These are phyloP conservation scores for Penicillium sp. DNA, from an alignment of 2,329 filamentous ascomycete genomes.

Conservation along the genomic window DNA sequence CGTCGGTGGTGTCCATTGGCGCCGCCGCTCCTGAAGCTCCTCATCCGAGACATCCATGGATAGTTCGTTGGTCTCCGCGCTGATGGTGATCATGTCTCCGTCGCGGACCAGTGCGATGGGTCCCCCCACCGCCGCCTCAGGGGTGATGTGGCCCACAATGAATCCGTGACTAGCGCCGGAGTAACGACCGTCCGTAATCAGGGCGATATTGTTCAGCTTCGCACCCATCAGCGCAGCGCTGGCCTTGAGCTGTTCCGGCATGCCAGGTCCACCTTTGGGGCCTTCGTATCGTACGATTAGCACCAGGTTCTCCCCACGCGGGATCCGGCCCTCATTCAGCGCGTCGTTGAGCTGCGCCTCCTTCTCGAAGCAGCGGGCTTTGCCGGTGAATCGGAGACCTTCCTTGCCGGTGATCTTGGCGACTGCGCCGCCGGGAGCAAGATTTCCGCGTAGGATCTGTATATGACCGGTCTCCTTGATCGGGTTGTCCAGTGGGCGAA, in stretches of 20 bases:
- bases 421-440: constrained; percentile 83
- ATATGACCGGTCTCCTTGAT: constrained; percentile 86
- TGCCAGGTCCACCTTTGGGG: constrained; percentile 86
- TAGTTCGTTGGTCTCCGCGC: constrained; percentile 69
- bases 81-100: constrained; percentile 80
- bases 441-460: constrained; percentile 79
- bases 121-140: constrained; percentile 82
- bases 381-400: constrained; percentile 73
- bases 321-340: constrained; percentile 65
- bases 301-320: constrained; percentile 74
- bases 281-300: constrained; percentile 91
- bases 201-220: constrained; percentile 75
- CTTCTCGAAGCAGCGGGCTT: constrained; percentile 79
- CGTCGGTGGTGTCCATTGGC: constrained; percentile 65
- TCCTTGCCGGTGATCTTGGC: constrained; percentile 98
- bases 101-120: constrained; percentile 78
- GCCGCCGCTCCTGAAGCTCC: constrained; percentile 62
- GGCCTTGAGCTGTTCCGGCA: constrained; percentile 91
- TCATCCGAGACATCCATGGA: constrained; percentile 68
- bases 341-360: constrained; percentile 74
- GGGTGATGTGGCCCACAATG: constrained; percentile 88
- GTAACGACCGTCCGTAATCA: constrained; percentile 90
- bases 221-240: constrained; percentile 91
- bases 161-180: constrained; percentile 85
- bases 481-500: constrained; percentile 72